Conservation (phyloP, 2,329 filamentous ascomycete species). For the Hyphodiscus sp. region DNA sequence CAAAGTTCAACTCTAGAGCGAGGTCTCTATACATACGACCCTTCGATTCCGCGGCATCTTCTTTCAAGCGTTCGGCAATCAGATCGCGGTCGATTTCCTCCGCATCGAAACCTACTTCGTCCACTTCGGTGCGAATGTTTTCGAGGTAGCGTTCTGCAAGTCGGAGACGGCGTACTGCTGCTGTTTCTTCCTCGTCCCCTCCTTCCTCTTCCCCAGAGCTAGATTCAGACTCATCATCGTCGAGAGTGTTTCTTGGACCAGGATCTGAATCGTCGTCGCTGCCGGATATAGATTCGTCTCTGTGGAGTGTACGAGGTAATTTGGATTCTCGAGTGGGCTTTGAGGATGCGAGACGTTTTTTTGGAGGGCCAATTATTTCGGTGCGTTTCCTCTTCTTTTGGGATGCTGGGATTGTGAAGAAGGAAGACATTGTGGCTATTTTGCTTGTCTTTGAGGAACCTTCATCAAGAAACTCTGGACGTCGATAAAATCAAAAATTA, state of each 20-base stretch:
- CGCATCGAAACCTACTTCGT: slow-evolving; percentile 85
- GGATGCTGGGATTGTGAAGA: slow-evolving; percentile 83
- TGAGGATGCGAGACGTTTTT: slow-evolving; percentile 50
- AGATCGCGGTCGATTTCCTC: slow-evolving; percentile 88
- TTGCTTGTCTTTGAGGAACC: background rate
- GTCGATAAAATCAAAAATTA: slow-evolving; percentile 7
- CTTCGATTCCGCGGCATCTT: slow-evolving; percentile 88
- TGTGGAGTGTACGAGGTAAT: slow-evolving; percentile 36
- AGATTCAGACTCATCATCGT: slow-evolving; percentile 45
- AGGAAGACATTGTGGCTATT: slow-evolving; percentile 68
- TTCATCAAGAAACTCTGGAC: background rate
- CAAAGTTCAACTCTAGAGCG: slow-evolving; percentile 65
- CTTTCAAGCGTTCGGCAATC: slow-evolving; percentile 82
- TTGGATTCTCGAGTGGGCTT: slow-evolving; percentile 29
- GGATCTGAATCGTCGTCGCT: slow-evolving; percentile 69
- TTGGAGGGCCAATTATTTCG: slow-evolving; percentile 46
- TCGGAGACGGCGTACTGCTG: slow-evolving; percentile 76
- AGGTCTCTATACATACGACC: slow-evolving; percentile 82
- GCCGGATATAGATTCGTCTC: slow-evolving; percentile 70
- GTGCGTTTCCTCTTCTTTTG: slow-evolving; percentile 85
- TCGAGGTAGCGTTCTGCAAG: slow-evolving; percentile 90
- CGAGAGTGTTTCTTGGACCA: slow-evolving; percentile 44
- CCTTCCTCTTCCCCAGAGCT: slow-evolving; percentile 58
- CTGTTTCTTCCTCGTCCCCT: slow-evolving; percentile 67
- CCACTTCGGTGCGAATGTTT: slow-evolving; percentile 77